Evolutionary conservation across 306 rosid species (phyloP).

Genomic region (Bauhinia variegata): DNA sequence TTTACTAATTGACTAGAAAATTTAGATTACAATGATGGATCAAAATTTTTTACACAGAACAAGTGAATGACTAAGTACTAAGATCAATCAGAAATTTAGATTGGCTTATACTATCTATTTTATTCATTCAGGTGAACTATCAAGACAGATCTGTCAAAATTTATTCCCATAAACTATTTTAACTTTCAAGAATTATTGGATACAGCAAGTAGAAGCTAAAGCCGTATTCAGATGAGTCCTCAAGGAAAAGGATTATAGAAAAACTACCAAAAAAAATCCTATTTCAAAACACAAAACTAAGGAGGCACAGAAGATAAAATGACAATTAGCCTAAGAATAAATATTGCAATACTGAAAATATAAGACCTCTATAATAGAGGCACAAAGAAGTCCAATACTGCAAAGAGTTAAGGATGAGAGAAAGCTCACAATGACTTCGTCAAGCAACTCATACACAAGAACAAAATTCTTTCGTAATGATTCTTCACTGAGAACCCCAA

Average conservation of each 20-base stretch:
- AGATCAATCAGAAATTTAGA: constrained; percentile 14
- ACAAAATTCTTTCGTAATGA: constrained; percentile 78
- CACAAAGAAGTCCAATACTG: no score
- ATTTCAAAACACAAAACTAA: background rate
- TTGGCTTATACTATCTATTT: constrained; percentile 7
- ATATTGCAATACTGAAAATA: constrained; percentile 16
- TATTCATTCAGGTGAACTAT: background rate
- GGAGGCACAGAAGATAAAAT: constrained; percentile 25
- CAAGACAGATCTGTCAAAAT: background rate
- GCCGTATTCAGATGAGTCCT: constrained; percentile 12
- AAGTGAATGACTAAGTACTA: no score
- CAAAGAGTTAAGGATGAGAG: constrained; percentile 3
- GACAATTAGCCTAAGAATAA: constrained; percentile 22
- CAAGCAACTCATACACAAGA: constrained; percentile 86
- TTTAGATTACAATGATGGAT: constrained; percentile 26
- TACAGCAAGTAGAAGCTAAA: constrained; percentile 1
- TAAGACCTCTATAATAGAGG: background rate
- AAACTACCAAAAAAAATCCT: background rate
- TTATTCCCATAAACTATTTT: background rate
- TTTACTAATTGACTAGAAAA: constrained; percentile 22
- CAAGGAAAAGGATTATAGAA: constrained; percentile 22
- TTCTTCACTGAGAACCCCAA: constrained; percentile 86
- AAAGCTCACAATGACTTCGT: constrained; percentile 82
- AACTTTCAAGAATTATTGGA: background rate
- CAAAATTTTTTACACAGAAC: no score